These are phyloP conservation scores for Anethum foeniculum DNA, from an alignment of 140 eudicot genomes.

Conservation along the genomic window DNA sequence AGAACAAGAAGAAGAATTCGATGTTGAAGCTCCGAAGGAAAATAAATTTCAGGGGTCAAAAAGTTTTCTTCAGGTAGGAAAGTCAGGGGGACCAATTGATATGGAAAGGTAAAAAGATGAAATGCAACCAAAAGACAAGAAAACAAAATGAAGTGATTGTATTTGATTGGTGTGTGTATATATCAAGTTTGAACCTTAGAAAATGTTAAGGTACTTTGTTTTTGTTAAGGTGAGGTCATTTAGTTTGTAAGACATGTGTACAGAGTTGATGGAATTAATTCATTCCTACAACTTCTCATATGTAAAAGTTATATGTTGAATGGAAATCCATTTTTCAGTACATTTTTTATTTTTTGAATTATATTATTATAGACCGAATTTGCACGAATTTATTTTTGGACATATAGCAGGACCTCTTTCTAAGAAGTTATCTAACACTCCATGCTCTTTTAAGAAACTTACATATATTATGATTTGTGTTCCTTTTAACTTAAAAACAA, in stretches of 20 bases:
- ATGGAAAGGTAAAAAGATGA: slow-evolving; percentile 1
- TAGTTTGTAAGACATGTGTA: background rate
- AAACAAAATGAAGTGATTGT: slow-evolving; percentile 20
- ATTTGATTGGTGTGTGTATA: background rate
- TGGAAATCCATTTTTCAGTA: too few relatives aligned
- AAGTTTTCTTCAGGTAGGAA: slow-evolving; percentile 3
- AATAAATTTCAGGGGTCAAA: background rate
- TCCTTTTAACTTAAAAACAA: too few relatives aligned
- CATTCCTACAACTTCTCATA: too few relatives aligned
- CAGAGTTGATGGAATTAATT: too few relatives aligned
- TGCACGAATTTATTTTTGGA: too few relatives aligned
- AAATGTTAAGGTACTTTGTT: background rate
- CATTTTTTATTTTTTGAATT: too few relatives aligned
- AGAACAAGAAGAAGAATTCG: background rate
- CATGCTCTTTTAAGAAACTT: too few relatives aligned
- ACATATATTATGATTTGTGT: too few relatives aligned
- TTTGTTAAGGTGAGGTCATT: background rate
- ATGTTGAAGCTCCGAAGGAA: background rate
- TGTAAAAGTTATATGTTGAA: too few relatives aligned
- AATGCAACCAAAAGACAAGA: background rate
- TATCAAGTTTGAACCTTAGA: background rate
- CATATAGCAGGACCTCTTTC: too few relatives aligned
- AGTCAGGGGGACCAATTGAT: slow-evolving; percentile 3
- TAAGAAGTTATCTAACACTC: too few relatives aligned
- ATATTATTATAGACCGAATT: too few relatives aligned